Percentiles rank a stretch among this genome's conserved stretches.
Conservation (phyloP, 306 rosid genomes). For the Medicago arabica region DNA sequence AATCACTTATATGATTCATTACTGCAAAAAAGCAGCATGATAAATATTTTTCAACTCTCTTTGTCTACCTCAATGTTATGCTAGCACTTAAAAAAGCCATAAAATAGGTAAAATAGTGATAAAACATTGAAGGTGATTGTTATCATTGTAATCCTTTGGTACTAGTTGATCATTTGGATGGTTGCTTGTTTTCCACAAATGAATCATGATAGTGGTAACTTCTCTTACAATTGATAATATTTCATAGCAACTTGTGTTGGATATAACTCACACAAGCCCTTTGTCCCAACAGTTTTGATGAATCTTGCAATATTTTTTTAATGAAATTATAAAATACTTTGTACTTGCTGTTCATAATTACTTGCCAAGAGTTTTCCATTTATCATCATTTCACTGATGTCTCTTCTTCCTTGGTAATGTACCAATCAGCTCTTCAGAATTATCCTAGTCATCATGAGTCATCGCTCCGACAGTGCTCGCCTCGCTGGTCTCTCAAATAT, state of each 20-base stretch:
- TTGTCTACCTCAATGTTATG: not conserved
- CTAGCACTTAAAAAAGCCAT: not conserved
- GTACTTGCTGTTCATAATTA: not conserved
- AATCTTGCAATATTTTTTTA: not conserved
- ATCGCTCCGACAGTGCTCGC: not conserved
- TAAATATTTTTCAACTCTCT: slow-evolving; percentile 5
- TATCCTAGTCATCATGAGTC: not conserved
- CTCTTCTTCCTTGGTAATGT: slow-evolving; percentile 17
- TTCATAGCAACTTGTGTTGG: not conserved
- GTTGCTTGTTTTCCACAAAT: not conserved
- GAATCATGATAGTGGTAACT: slow-evolving; percentile 1
- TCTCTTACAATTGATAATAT: not conserved
- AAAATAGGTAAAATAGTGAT: not conserved
- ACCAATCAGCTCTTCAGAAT: slow-evolving; percentile 16
- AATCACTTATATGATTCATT: slow-evolving; percentile 19
- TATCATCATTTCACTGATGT: not conserved
- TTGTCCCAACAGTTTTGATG: not conserved
- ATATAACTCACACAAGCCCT: slow-evolving; percentile 8
- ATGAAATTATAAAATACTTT: slow-evolving; percentile 14
- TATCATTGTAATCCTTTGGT: not conserved
- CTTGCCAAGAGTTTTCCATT: not conserved
- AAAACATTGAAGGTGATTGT: not conserved
- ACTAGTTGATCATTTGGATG: not conserved
- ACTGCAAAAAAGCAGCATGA: not conserved
- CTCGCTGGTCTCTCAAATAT: slow-evolving; percentile 14